Evolutionary conservation across 768 basidiomycete genomes (phyloP), one percentile per base, ranked within the genome.

Genomic region (Kwoniella sp.): DNA sequence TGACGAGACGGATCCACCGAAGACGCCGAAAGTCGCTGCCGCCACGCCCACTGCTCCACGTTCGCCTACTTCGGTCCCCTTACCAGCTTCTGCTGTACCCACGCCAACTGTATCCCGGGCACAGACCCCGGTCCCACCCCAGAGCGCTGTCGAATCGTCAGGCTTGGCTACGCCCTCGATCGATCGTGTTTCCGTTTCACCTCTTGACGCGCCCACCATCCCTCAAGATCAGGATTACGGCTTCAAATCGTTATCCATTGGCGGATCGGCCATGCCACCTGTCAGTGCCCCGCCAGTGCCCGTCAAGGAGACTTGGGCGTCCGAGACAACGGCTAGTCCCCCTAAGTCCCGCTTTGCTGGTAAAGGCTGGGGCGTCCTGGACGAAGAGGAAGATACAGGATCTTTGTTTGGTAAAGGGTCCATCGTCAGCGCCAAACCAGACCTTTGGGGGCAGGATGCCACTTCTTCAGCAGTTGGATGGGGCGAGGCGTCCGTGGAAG

Each of bases 131-230:
- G 19, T 32, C n/a, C 47, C 57, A 31, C 44, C 52, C 20, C 41
- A 44, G 17, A n/a, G 46, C 17, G 39, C 17, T 22, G 37, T 25
- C 17, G 14, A 42, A 12, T 27, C 53, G 20, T 37, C 46, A 9
- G 26, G 27, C 9, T 31, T 46, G 31, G 52, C 45, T 25, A 64
- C 64, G 1, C 65, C 67, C 14, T 59, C 59, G 3, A 43, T 34
- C 5, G 67, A 66, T 40, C 57, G 67, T 12, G 67, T 70, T 1
- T 63, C 65, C 6, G 65, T 67, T 8, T 70, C 67, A 8, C 68
- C 68, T 7, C 61, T 70, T 31, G 68, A 70, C 26, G 46, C 62
- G 7, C 62, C 67, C 3, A 22, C 57, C 4, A 41, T 26, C 1
- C 22, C 34, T 1, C 19, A 25, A 7, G 46, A 53, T 3, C n/a